Base-by-base conservation (phyloP, 306 rosid species). In the Prunus mira region DNA sequence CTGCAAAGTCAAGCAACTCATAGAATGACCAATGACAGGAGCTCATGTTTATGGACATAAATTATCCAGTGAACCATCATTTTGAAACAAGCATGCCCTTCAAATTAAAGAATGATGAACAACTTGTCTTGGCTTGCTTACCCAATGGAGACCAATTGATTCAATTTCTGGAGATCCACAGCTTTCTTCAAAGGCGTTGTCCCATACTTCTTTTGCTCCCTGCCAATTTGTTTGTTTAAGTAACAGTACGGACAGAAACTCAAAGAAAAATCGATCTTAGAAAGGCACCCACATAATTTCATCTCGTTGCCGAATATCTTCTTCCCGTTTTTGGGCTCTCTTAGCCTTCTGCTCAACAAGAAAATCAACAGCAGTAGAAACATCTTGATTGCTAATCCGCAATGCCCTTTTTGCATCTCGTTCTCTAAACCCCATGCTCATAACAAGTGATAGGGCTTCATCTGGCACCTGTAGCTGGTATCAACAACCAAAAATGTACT, bases 311-410 rank as follows among this genome's bases (percentile, higher is more conserved):
- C 7, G 81, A 52, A 81, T 67, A 88, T 91, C 89, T 13, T 94
- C 96, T 86, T 86, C 91, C 72, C 20, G 51, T 66, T 89, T 89
- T 70, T 78, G 84, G 51, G 67, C 55, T 84, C 81, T 86, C 86
- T 83, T 90, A 22, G 86, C 81, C 71, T 74, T 89, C 78, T 92
- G 91, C 77, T 88, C 96, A 73, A 64, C 87, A 50, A 95, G 97
- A 81, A 95, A 95, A 88, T 92, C 93, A 85, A 95, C 79, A 56
- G 97, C 97, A 67, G 80, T 80, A 56, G 80, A 85, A 52, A 92
- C 93, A 80, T 95, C 96, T 83, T 95, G 96, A 92, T 94, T 86
- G 88, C 82, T 89, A 88, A 95, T 95, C 73, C 95, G 79, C 76
- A 95, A 68, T 62, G 98, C 97, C 80, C 96, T 87, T 84, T 88